Base-by-base conservation (phyloP, 1,284 basidiomycete genomes). In the Calocybe gambosa region DNA sequence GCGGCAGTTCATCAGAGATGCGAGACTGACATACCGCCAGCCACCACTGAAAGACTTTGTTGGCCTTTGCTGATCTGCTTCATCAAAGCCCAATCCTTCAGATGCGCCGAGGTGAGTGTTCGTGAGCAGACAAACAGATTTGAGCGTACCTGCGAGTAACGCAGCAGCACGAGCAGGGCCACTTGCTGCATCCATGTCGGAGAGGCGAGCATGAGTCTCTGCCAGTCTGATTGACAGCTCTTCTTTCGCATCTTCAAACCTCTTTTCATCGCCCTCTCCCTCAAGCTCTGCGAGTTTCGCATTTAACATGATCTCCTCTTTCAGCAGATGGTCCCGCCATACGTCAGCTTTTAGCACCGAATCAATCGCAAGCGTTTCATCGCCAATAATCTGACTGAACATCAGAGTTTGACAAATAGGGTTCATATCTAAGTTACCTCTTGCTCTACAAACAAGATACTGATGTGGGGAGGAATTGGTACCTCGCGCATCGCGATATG, bases 161-260 rank as follows among this genome's bases (percentile, higher is more conserved):
- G 89, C 78, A 4, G 93, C 93, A 15, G 96, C 96, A 50, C 96
- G 73, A 3, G 92, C 88, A 8, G 96, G 96, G 3, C 94, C 96
- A 55, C 89, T 95, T 62, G 93, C 95, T 2, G 95, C 95, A 56
- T 99, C 96, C 86, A 99, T 99, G 41, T 99, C 96, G 29, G 94
- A 82, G 39, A 99, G 70, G 45, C 89, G 79, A 44, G 87, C 73
- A 61, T 99, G 96, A 8, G 98, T 87, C 55, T 99, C 96, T 1
- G 90, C 85, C n/a, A 99, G 67, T 41, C 93, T 77, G 1, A 79
- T 75, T 2, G 85, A 81, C 1, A 93, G 78, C 55, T 98, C 95
- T 58, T 99, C 95, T 56, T 85, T 78, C 19, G 81, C 80, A 57
- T 91, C 86, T 54, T 85, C 81, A 46, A 89, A 83, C 12, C 82